Conservation (phyloP, 1,284 basidiomycete species). For the Chondrostereum purpureum region DNA sequence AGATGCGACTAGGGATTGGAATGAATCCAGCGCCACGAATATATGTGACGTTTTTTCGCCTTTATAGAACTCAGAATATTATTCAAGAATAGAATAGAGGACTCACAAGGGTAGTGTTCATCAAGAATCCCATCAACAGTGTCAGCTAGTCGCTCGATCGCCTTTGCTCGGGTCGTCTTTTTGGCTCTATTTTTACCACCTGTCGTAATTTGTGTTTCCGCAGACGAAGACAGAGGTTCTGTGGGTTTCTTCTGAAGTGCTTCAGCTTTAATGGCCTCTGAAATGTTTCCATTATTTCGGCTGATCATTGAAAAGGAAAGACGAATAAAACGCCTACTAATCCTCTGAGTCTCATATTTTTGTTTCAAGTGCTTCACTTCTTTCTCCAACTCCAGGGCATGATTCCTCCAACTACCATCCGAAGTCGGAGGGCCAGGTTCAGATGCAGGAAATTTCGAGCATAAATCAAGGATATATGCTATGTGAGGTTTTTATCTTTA, state of each 20-base stretch:
- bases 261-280: conserved; percentile 8
- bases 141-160: not conserved
- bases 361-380: conserved; percentile 30
- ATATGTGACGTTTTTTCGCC: conserved; percentile 12
- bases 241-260: conserved; percentile 8
- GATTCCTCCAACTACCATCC: conserved; percentile 35
- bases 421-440: conserved; percentile 16
- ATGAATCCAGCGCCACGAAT: conserved; percentile 23
- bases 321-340: conserved; percentile 26
- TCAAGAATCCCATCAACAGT: not conserved
- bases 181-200: not conserved
- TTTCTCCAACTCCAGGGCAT: conserved; percentile 39
- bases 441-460: conserved; percentile 27
- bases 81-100: not conserved
- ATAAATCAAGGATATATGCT: conserved; percentile 44
- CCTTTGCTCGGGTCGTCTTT: not conserved
- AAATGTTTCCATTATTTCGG: not conserved
- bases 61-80: not conserved
- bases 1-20: conserved; percentile 19
- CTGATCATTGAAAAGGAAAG: not conserved
- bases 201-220: not conserved
- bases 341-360: conserved; percentile 33
- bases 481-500: conserved; percentile 4
- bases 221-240: not conserved
- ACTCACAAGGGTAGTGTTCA: not conserved